Percentiles rank a stretch among this genome's conserved stretches.
Conservation (phyloP, 768 basidiomycete species). For the Bullera alba region DNA sequence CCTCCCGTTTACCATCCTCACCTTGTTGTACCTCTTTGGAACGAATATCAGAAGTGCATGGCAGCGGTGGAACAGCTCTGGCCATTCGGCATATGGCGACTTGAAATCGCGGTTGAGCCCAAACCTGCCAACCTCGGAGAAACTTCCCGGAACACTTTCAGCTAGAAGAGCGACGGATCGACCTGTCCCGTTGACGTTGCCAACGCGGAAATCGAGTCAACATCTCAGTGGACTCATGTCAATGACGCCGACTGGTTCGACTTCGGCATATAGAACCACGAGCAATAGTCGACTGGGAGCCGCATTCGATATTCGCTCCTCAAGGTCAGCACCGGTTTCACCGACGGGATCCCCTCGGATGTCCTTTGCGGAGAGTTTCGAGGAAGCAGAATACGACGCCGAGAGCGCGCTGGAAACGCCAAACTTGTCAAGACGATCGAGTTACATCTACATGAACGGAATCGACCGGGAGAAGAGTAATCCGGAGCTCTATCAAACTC, state of each 20-base stretch:
- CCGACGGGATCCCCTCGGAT: conserved; percentile 20
- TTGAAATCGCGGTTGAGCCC: conserved; percentile 10
- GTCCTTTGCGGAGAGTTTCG: background rate
- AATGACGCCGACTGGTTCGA: conserved; percentile 4
- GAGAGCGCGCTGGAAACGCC: conserved; percentile 12
- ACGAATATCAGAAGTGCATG: conserved; percentile 34
- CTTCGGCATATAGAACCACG: background rate
- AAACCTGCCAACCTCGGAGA: conserved; percentile 4
- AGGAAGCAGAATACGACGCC: conserved; percentile 15
- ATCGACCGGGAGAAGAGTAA: conserved; percentile 3
- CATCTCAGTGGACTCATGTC: conserved; percentile 13
- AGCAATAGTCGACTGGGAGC: background rate
- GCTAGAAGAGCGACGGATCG: conserved; percentile 17
- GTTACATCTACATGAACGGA: conserved; percentile 31
- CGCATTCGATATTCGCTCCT: background rate
- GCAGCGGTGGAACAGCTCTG: conserved; percentile 14
- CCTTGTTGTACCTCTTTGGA: conserved; percentile 49
- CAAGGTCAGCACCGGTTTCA: conserved; percentile 31
- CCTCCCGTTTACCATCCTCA: conserved; percentile 60
- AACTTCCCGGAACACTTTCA: conserved; percentile 1
- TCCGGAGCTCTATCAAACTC: background rate
- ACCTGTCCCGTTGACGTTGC: conserved; percentile 29
- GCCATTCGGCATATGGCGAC: conserved; percentile 8
- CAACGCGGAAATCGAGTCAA: conserved; percentile 22
- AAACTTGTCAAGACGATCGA: conserved; percentile 23